phyloP scores from a whole-genome alignment of 2,329 filamentous ascomycete genomes.

The Amesomyces nigricolor region DNA sequence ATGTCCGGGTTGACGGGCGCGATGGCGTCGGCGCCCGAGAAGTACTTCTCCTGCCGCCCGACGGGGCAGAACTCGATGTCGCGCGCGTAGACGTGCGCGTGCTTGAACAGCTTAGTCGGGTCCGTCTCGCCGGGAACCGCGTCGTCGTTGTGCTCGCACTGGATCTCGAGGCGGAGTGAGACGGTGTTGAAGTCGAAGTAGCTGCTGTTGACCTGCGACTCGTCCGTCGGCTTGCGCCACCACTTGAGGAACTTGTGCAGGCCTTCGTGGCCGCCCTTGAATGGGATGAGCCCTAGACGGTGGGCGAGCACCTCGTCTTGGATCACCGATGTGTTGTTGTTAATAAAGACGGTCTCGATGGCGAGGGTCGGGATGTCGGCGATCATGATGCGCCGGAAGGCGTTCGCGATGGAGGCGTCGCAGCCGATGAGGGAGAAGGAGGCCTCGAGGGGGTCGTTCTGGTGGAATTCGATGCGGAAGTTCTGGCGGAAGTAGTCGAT shows the following conservation, averaged over 20 bases:
- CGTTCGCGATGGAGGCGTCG: slow-evolving; percentile 91
- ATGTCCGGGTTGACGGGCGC: slow-evolving; percentile 84
- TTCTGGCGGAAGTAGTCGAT: slow-evolving; percentile 39
- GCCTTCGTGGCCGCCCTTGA: slow-evolving; percentile 72
- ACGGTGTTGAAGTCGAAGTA: slow-evolving; percentile 82
- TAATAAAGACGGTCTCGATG: slow-evolving; percentile 87
- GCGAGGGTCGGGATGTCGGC: slow-evolving; percentile 91
- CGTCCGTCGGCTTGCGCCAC: slow-evolving; percentile 64
- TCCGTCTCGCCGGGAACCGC: slow-evolving; percentile 70
- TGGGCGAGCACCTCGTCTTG: slow-evolving; percentile 95
- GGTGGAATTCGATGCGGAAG: slow-evolving; percentile 67
- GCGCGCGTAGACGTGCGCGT: slow-evolving; percentile 75
- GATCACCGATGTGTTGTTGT: slow-evolving; percentile 96
- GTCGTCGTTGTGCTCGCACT: slow-evolving; percentile 73
- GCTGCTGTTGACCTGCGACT: slow-evolving; percentile 55
- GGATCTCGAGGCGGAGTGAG: slow-evolving; percentile 67
- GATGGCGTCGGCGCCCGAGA: slow-evolving; percentile 63
- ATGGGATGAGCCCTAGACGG: slow-evolving; percentile 82
- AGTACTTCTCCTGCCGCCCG: slow-evolving; percentile 66
- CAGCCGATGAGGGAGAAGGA: slow-evolving; percentile 89
- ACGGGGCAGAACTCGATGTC: slow-evolving; percentile 72
- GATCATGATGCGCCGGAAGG: slow-evolving; percentile 93
- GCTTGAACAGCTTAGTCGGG: slow-evolving; percentile 75
- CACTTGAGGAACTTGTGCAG: slow-evolving; percentile 74
- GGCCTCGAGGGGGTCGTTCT: slow-evolving; percentile 69